Conservation (phyloP, 2,329 filamentous ascomycete species). For the Clonostachys rosea region DNA sequence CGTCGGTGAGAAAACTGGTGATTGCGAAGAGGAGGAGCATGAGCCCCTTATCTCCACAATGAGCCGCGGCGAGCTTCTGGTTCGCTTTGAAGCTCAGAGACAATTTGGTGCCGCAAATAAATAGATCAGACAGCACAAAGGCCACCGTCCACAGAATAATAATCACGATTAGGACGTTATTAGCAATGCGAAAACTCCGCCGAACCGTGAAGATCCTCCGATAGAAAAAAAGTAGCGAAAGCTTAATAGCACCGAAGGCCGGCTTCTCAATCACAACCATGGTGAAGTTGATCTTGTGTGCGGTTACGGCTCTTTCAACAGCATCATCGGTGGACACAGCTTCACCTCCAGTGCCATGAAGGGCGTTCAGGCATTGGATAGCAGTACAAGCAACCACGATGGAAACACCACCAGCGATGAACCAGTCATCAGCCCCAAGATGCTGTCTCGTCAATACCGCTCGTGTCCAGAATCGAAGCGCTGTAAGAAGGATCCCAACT, state of each 20-base stretch:
- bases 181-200: constrained; percentile 1
- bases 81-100: neutral
- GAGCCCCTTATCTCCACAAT: constrained; percentile 5
- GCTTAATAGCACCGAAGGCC: constrained; percentile 6
- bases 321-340: constrained; percentile 2
- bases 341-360: constrained; percentile 3
- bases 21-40: constrained; percentile 6
- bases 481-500: constrained; percentile 3
- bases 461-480: constrained; percentile 5
- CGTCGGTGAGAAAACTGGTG: constrained; percentile 5
- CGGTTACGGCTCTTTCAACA: neutral
- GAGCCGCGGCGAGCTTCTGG: neutral
- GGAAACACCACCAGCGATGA: constrained; percentile 1
- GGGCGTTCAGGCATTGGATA: constrained; percentile 5
- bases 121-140: constrained; percentile 2
- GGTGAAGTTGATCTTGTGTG: constrained; percentile 4
- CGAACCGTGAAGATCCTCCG: constrained; percentile 4
- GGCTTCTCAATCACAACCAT: constrained; percentile 6
- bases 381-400: constrained; percentile 2
- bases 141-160: constrained; percentile 3
- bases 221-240: constrained; percentile 7
- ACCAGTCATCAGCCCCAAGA: constrained; percentile 5
- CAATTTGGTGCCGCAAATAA: constrained; percentile 4
- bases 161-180: constrained; percentile 3
- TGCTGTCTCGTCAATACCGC: neutral